Base-by-base conservation (phyloP, 1,284 basidiomycete genomes). In the Meira miltonrushii region DNA sequence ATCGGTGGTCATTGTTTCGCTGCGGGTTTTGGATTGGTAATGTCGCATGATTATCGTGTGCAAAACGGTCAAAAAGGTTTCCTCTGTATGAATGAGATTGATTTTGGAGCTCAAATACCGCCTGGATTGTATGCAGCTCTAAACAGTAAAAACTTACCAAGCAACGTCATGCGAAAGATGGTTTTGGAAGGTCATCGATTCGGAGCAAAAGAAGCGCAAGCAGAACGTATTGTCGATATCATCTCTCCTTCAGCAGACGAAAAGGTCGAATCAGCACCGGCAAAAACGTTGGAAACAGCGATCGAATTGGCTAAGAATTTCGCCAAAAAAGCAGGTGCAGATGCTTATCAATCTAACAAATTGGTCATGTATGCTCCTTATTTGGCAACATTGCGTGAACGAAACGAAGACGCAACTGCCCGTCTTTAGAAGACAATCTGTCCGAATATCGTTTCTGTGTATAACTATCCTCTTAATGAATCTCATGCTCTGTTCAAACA, bases 1-100 rank as follows among this genome's bases (percentile, higher is more conserved):
- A 85, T 95, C 71, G 94, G 93, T 74, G 92, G 92, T 0, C 92
- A 95, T 74, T 88, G 87, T 58, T 95, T 91, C 76, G 92, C 92
- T 2, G 92, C 84, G 11, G 92, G 86, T 15, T 86, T 90, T 75
- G 85, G 90, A 70, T 81, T 94, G 21, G 84, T 88, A 1, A 80
- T 93, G 54, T 84, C 83, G 3, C 94, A 91, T 77, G 92, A 96
- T 78, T 94, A 90, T 79, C 85, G 92, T 38, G 83, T 95, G 58
- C 92, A 94, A 87, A 88, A 85, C 21, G 87, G 89, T 65, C 87
- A 86, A 50, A 85, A 86, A 64, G 88, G 88, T 10, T 92, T 89
- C 86, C 80, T 91, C 60, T 90, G 85, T 77, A 94, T 95, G 91
- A 95, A 95, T 76, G 92, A 96, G 49, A 75, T 75, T 62, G 66